These are phyloP conservation scores for Dactylellina cionopaga DNA, from an alignment of 2,329 filamentous ascomycete genomes.

Conservation along the genomic window DNA sequence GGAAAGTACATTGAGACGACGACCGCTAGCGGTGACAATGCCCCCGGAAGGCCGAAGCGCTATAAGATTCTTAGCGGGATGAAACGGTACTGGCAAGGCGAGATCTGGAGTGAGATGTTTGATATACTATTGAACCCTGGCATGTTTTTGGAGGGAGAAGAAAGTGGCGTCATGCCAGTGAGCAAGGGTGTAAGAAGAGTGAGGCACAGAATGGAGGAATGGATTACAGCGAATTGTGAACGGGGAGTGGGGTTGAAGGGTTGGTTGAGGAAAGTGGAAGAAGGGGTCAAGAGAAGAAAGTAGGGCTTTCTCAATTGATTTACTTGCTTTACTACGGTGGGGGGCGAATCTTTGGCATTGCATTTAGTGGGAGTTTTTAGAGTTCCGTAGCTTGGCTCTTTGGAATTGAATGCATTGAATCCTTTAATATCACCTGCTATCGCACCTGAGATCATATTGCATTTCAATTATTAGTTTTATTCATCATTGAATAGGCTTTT, in stretches of 20 bases:
- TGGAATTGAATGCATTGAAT: neutral
- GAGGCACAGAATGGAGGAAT: conserved; percentile 82
- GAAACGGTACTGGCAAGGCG: conserved; percentile 96
- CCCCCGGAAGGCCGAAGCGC: conserved; percentile 69
- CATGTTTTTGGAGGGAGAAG: conserved; percentile 72
- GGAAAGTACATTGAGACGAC: conserved; percentile 91
- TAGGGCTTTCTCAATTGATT: conserved; percentile 43
- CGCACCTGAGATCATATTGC: too few relatives aligned
- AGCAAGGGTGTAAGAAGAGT: conserved; percentile 74
- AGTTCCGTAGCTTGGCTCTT: neutral
- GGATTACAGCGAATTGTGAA: conserved; percentile 83
- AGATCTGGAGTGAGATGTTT: conserved; percentile 86
- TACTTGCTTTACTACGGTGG: neutral
- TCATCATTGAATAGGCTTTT: too few relatives aligned
- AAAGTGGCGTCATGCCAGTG: conserved; percentile 75
- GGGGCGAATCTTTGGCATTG: too few relatives aligned
- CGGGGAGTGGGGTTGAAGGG: conserved; percentile 79
- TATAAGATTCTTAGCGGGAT: conserved; percentile 84
- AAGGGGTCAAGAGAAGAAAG: conserved; percentile 46
- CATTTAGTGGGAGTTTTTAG: conserved; percentile 13
- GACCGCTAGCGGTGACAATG: conserved; percentile 64
- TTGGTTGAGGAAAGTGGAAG: conserved; percentile 72
- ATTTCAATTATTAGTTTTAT: too few relatives aligned
- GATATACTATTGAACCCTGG: conserved; percentile 86
- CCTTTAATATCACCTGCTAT: too few relatives aligned